phyloP scores from a whole-genome alignment of 805 yeast genomes.

The Starmerella etchellsii region DNA sequence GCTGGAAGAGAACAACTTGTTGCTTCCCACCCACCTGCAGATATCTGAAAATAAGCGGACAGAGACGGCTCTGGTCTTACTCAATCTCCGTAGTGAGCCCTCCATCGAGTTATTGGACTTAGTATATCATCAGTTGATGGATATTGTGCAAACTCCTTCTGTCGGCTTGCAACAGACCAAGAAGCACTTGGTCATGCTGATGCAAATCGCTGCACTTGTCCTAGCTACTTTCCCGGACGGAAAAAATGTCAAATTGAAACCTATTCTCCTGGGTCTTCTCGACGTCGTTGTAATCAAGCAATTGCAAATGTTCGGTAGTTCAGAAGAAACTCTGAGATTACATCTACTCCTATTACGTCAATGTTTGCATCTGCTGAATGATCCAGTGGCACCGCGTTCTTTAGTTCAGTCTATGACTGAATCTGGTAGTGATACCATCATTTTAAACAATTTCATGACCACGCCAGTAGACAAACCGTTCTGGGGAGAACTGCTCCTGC shows the following conservation, averaged over 20 bases:
- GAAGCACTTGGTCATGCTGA: constrained; percentile 3
- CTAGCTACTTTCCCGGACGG: constrained; percentile 8
- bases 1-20: constrained; percentile 5
- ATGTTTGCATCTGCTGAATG: constrained; percentile 4
- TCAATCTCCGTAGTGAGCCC: constrained; percentile 1
- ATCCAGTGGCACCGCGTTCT: constrained; percentile 2
- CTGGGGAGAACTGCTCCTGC: constrained; percentile 58
- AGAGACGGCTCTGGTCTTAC: constrained; percentile 10
- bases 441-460: constrained; percentile 39
- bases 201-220: constrained; percentile 13
- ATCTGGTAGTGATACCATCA: constrained; percentile 47
- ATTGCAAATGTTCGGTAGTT: constrained; percentile 5
- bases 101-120: constrained; percentile 5
- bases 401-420: constrained; percentile 32
- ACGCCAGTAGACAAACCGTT: constrained; percentile 51
- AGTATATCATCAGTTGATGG: constrained; percentile 9
- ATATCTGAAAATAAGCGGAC: constrained; percentile 11
- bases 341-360: constrained; percentile 11
- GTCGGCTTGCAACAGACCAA: not conserved
- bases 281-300: constrained; percentile 42
- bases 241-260: constrained; percentile 15
- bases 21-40: constrained; percentile 7
- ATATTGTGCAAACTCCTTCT: constrained; percentile 6
- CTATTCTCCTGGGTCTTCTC: constrained; percentile 34
- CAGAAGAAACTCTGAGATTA: constrained; percentile 6